Base-by-base conservation (phyloP, 2,329 filamentous ascomycete species). In the Colletotrichum tropicicola region DNA sequence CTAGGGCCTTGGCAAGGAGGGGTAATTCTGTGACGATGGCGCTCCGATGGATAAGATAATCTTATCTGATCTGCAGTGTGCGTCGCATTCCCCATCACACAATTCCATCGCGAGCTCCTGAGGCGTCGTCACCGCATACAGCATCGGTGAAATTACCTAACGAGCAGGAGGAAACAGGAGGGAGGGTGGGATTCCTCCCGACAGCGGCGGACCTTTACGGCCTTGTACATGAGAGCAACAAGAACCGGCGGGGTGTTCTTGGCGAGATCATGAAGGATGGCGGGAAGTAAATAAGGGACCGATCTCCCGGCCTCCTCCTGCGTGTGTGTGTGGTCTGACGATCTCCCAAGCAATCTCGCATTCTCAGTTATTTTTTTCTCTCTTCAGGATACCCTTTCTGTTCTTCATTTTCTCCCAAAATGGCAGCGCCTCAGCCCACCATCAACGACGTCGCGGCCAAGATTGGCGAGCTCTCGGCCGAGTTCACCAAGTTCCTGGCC, bases 361-460 rank as follows among this genome's bases (percentile, higher is more conserved):
- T 25, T 17, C 37, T 51, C 47, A 10, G 51, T 60, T 17, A 43
- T 49, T 47, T 13, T 43, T 55, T 27, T 30, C 9, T 21, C 37
- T 59, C 57, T 32, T 58, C 35, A n/a, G 27, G 55, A 64, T 64
- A 64, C 58, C 54, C 59, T 54, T 47, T 60, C 10, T 49, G 32
- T 62, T 59, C 37, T 66, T 60, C 41, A 44, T 47, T 23, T n/a
- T 49, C 43, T 19, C 27, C 47, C n/a, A 69, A 32, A 28, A 78
- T 78, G 75, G 68, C 73, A 6, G 63, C 73, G 53, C 68, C 73
- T 41, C 70, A 76, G 63, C 71, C 75, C 2, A 82, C 79, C 7
- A 75, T 83, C 23, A 78, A 74, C 58, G 74, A 75, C 62, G 77
- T 84, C n/a, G 79, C 80, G 10, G 78, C 78, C 52, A 79, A 80